phyloP scores from a whole-genome alignment of 352 stramenopile species.

The Globisporangium cederbergense region DNA sequence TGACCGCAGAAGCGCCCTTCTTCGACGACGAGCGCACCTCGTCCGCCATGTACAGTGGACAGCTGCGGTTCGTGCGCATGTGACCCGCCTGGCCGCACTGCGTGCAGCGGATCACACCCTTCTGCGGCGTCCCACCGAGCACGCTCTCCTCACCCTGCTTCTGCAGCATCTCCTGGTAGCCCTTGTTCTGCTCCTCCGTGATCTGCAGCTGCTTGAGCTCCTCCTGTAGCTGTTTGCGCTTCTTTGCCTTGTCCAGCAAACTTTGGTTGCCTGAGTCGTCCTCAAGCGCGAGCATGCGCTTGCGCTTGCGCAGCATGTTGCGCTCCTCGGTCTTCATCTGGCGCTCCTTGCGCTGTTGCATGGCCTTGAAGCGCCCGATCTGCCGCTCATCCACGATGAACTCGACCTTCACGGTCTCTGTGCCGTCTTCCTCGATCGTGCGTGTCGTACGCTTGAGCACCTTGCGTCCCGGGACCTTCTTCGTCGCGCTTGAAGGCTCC shows the following conservation, averaged over 20 bases:
- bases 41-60: conserved; percentile 79
- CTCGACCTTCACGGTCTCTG: conserved; percentile 70
- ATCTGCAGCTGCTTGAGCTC: conserved; percentile 84
- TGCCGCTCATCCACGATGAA: conserved; percentile 78
- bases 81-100: conserved; percentile 76
- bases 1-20: conserved; percentile 18
- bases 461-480: conserved; percentile 43
- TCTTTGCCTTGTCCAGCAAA: conserved; percentile 70
- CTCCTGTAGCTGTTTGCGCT: conserved; percentile 79
- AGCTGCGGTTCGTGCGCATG: conserved; percentile 84
- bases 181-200: conserved; percentile 79
- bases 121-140: conserved; percentile 33
- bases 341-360: conserved; percentile 72
- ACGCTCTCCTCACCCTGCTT: conserved; percentile 57
- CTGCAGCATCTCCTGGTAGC: conserved; percentile 81
- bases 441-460: conserved; percentile 74
- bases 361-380: conserved; percentile 68
- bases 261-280: conserved; percentile 32
- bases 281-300: conserved; percentile 71
- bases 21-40: conserved; percentile 32
- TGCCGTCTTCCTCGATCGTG: conserved; percentile 78
- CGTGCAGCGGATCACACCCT: conserved; percentile 75
- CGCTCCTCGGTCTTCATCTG: conserved; percentile 68
- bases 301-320: conserved; percentile 73
- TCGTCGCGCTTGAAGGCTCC: conserved; percentile 27